These are phyloP conservation scores for Populus tomentosa DNA, from an alignment of 441 rosid species.

Conservation along the genomic window DNA sequence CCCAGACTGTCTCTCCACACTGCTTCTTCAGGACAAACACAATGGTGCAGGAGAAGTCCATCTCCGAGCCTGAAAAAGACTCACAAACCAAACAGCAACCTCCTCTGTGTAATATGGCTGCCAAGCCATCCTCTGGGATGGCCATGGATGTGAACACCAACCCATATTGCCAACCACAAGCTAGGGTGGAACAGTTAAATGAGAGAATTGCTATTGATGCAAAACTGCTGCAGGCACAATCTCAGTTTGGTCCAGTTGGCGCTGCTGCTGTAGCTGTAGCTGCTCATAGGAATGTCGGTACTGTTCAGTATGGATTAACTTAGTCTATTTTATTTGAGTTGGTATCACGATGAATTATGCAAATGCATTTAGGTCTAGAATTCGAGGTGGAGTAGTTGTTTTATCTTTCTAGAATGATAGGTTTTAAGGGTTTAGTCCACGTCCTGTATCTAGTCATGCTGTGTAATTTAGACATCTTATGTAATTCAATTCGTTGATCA, in stretches of 20 bases:
- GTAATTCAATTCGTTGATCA: not conserved
- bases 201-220: slow-evolving; percentile 69
- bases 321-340: slow-evolving; percentile 17
- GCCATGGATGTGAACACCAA: slow-evolving; percentile 46
- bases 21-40: slow-evolving; percentile 40
- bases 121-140: slow-evolving; percentile 38
- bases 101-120: slow-evolving; percentile 23
- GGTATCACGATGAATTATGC: not conserved
- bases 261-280: slow-evolving; percentile 85
- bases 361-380: not conserved
- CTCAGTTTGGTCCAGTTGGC: slow-evolving; percentile 72
- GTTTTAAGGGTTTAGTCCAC: not conserved
- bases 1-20: slow-evolving; percentile 47
- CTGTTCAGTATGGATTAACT: slow-evolving; percentile 60
- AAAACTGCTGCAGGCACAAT: slow-evolving; percentile 79
- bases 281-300: slow-evolving; percentile 67
- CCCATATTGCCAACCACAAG: slow-evolving; percentile 55
- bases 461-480: not conserved
- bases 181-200: slow-evolving; percentile 45
- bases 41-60: slow-evolving; percentile 38
- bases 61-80: slow-evolving; percentile 22
- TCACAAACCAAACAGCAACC: slow-evolving; percentile 19
- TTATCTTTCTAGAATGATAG: not conserved
- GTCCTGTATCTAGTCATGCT: slow-evolving; percentile 1
- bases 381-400: not conserved